These are phyloP conservation scores for Globisporangium nunn DNA, from an alignment of 352 stramenopile genomes.

Conservation along the genomic window DNA sequence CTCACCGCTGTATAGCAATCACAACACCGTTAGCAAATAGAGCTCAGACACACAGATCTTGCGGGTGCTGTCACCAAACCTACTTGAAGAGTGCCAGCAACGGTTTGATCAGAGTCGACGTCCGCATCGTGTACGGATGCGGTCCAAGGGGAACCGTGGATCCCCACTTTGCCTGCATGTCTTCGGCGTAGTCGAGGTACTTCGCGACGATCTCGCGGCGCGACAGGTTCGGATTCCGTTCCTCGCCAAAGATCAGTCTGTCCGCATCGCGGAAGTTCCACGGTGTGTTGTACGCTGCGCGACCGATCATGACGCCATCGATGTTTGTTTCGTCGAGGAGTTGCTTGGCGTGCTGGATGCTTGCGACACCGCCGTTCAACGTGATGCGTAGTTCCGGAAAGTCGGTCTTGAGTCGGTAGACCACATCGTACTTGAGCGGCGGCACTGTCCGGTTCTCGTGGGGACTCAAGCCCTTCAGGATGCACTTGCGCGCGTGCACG, in stretches of 20 bases:
- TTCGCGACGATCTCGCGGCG: conserved; percentile 73
- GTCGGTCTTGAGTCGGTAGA: conserved; percentile 92
- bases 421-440: conserved; percentile 93
- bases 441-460: conserved; percentile 98
- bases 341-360: conserved; percentile 86
- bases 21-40: not conserved
- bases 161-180: conserved; percentile 70
- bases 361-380: conserved; percentile 96
- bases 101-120: conserved; percentile 73
- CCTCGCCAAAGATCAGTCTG: conserved; percentile 66
- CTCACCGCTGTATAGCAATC: conserved; percentile 38
- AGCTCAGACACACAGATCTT: not conserved
- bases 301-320: conserved; percentile 88
- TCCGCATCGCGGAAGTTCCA: conserved; percentile 88
- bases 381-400: conserved; percentile 95
- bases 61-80: conserved; percentile 7
- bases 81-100: conserved; percentile 75
- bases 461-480: conserved; percentile 93
- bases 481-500: conserved; percentile 97
- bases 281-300: conserved; percentile 83
- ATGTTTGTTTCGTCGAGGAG: conserved; percentile 77
- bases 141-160: conserved; percentile 31
- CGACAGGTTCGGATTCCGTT: conserved; percentile 75
- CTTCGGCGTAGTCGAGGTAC: conserved; percentile 85
- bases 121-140: conserved; percentile 68